Percentiles rank a stretch among this genome's conserved stretches.
Conservation (phyloP, 331 rosid species). For the Saraca asoca region DNA sequence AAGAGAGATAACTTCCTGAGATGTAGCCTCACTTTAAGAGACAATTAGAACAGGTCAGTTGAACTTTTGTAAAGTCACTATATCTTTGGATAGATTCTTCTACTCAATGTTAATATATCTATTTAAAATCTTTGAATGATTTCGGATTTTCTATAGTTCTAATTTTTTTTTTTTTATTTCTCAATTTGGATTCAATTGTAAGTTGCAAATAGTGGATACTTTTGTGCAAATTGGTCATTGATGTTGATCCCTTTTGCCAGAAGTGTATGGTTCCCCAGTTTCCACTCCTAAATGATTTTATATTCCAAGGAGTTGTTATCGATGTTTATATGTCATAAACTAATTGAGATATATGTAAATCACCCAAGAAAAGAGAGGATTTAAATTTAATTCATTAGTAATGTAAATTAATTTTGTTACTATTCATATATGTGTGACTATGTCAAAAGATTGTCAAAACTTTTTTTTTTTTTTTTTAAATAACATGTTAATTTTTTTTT, state of each 20-base stretch:
- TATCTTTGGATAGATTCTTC: slow-evolving; percentile 29
- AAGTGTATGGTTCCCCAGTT: slow-evolving; percentile 33
- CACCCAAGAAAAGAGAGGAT: neutral
- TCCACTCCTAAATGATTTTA: slow-evolving; percentile 4
- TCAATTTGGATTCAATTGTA: slow-evolving; percentile 8
- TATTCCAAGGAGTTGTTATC: slow-evolving; percentile 24
- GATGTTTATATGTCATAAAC: too few species aligned
- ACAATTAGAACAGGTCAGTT: slow-evolving; percentile 13
- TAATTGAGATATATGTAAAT: neutral
- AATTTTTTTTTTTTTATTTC: slow-evolving; percentile 19
- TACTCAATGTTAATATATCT: slow-evolving; percentile 14
- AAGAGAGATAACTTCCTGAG: slow-evolving; percentile 70
- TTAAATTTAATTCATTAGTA: too few species aligned
- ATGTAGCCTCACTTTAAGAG: slow-evolving; percentile 28
- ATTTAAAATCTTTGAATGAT: slow-evolving; percentile 24
- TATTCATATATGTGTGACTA: too few species aligned
- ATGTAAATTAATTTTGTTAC: too few species aligned
- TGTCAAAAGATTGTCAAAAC: too few species aligned
- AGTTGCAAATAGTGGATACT: slow-evolving; percentile 19
- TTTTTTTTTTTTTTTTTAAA: too few species aligned
- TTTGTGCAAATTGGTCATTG: slow-evolving; percentile 26
- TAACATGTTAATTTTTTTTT: too few species aligned
- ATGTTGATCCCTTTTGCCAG: slow-evolving; percentile 10
- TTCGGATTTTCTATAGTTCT: slow-evolving; percentile 10
- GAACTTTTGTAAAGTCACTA: slow-evolving; percentile 22